Evolutionary conservation across 306 rosid species (phyloP), one percentile per base, ranked within the genome.

Genomic region (Citrullus colocynthis): DNA sequence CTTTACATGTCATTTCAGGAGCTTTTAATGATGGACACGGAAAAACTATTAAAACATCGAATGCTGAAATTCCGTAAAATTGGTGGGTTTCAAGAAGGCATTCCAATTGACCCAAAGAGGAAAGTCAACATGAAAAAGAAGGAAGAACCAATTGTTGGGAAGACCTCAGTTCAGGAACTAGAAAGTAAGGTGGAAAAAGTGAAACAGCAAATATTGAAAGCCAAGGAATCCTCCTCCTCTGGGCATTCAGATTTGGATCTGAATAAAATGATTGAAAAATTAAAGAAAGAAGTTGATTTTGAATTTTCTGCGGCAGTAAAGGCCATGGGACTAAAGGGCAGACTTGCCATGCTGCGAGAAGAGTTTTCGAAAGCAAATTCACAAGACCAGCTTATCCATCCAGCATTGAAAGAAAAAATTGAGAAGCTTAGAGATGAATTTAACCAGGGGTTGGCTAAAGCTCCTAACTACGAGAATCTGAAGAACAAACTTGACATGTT

Each of bases 61-160:
- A 82, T 48, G 88, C 86, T 71, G 78, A 95, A 95, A 85, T 92
- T 83, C 88, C 89, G 97, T 52, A 92, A 90, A 78, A 85, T 95
- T 28, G 97, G 99, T 75, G 92, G 89, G 37, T 85, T 90, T 81
- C 87, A 84, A 75, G 97, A 92, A 89, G 96, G 95, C 69, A 49
- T 90, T 76, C 96, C 92, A 74, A 14, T 82, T 67, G 97, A 91
- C 71, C 96, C 97, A 5, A 78, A 78, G 83, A 87, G 41, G 88
- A 86, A 85, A 76, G 6, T 56, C 73, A 88, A 83, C 85, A 92
- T 92, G 99, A 92, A 88, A 85, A 86, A 80, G 89, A 96, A 72
- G 81, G 97, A 89, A 32, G 66, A 66, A 52, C 41, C 81, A 30
- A 21, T 52, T 7, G 63, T 67, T 52, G 76, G 81, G 9, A 78